A percentile compares a stretch with the other conserved stretches of the same genome.
These are phyloP conservation scores for Trichophyton schoenleinii DNA, from an alignment of 2,329 filamentous ascomycete species.

Conservation along the genomic window DNA sequence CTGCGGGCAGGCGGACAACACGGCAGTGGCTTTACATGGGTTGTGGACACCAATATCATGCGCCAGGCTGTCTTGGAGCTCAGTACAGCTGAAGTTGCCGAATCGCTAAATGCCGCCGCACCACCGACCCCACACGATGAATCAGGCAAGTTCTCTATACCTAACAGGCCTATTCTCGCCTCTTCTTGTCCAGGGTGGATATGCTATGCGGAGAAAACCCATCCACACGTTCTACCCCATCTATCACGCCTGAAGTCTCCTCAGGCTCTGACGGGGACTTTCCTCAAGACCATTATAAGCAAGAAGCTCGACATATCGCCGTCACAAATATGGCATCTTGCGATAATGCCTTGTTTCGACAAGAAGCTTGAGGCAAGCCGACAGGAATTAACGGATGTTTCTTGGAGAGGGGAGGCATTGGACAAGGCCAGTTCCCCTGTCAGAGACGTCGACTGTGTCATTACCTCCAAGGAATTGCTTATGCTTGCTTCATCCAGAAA, in stretches of 20 bases:
- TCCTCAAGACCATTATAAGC: slow-evolving; percentile 77
- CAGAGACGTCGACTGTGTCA: slow-evolving; percentile 92
- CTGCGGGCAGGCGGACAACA: slow-evolving; percentile 57
- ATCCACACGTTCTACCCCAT: slow-evolving; percentile 83
- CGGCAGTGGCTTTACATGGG: slow-evolving; percentile 71
- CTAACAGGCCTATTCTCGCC: slow-evolving; percentile 47
- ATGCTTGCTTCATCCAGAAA: slow-evolving; percentile 73
- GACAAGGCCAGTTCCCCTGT: slow-evolving; percentile 35
- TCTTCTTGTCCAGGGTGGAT: slow-evolving; percentile 96
- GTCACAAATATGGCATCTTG: slow-evolving; percentile 80
- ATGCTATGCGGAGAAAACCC: slow-evolving; percentile 96
- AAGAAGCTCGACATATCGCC: slow-evolving; percentile 58
- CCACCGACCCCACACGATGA: slow-evolving; percentile 9
- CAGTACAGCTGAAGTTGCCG: slow-evolving; percentile 57
- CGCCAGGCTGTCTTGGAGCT: slow-evolving; percentile 73
- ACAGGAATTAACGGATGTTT: slow-evolving; percentile 72
- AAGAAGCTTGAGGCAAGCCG: slow-evolving; percentile 96
- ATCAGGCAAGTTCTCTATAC: slow-evolving; percentile 16
- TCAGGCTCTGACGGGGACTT: slow-evolving; percentile 78
- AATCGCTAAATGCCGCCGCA: slow-evolving; percentile 18
- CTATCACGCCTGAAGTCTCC: slow-evolving; percentile 86
- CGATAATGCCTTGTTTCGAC: slow-evolving; percentile 97
- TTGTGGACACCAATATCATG: slow-evolving; percentile 77
- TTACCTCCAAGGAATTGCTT: slow-evolving; percentile 87
- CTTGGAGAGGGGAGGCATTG: slow-evolving; percentile 46